Conservation (phyloP, 768 basidiomycete genomes). For the Fomitopsis pulvina region DNA sequence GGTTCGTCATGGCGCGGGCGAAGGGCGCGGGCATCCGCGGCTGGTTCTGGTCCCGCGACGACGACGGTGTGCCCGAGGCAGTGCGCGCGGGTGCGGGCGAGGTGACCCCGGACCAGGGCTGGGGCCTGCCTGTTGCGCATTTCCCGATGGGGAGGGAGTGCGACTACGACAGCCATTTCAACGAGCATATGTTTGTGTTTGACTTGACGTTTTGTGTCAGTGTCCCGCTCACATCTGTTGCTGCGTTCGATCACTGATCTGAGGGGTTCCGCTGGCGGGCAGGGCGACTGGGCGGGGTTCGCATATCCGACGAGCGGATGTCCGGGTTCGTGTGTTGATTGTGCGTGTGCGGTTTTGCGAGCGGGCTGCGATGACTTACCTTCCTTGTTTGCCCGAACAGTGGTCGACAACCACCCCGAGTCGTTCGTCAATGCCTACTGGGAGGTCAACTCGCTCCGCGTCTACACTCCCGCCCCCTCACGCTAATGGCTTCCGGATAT, state of each 20-base stretch:
- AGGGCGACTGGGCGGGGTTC: constrained; percentile 53
- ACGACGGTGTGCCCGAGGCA: constrained; percentile 34
- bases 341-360: constrained; percentile 30
- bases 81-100: constrained; percentile 18
- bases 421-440: constrained; percentile 62
- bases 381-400: constrained; percentile 21
- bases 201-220: constrained; percentile 58
- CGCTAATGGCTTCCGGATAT: no score
- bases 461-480: no score
- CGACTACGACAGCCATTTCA: constrained; percentile 45
- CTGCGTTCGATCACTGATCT: neutral
- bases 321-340: constrained; percentile 34
- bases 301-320: constrained; percentile 35
- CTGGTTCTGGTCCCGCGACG: constrained; percentile 56
- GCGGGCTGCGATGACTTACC: neutral
- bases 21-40: constrained; percentile 38
- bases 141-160: constrained; percentile 42
- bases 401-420: constrained; percentile 51
- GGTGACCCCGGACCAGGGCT: constrained; percentile 19
- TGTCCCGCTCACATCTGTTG: no score
- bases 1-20: constrained; percentile 45
- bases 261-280: neutral
- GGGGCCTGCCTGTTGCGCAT: constrained; percentile 41
- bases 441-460: constrained; percentile 54
- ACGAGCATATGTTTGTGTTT: constrained; percentile 47